Evolutionary conservation across 73 alveolate species (phyloP), one percentile per base, ranked within the genome.

Genomic region (Tetrahymena borealis): DNA sequence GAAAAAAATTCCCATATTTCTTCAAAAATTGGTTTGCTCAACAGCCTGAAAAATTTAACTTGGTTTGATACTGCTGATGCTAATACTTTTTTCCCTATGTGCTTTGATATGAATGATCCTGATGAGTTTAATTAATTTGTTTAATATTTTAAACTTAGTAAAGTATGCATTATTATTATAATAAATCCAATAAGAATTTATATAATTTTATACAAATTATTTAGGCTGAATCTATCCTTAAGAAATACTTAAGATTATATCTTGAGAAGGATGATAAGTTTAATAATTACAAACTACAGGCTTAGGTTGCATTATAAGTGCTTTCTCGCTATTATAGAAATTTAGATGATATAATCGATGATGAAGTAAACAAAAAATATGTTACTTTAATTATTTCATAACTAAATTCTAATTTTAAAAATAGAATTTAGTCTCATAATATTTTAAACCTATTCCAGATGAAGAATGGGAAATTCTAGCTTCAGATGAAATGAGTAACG

Each of bases 11-110:
- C 99, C 4, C 97, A 96, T 28, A 94, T 98, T 15, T 97, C 99
- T n/a, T 97, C 99, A 28, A 98, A 98, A 93, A 97, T 95, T 4
- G 99, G 99, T n/a, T 95, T 98, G 78, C 91, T 96, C 36, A 96
- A 97, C 91, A 97, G 96, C 91, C 40, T 98, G 92, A 97, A 97
- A 93, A 97, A 96, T 92, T 93, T 97, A 93, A 92, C 93, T 32
- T 98, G 98, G 98, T 97, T 95, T 94, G 95, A 96, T 90, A 96
- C 93, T 93, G 98, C 97, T 24, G 98, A 97, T 91, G 94, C 96
- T 16, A 99, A 98, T 91, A 95, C 97, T 20, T 98, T 98, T 96
- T 98, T 94, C 91, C 99, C 99, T 33, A 93, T 98, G 79, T 97
- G 99, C 38, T 98, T 94, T 93, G 99, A 98, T 94, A 93, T 98